phyloP scores from a whole-genome alignment of 2,329 filamentous ascomycete genomes.

The Plenodomus biglobosus region DNA sequence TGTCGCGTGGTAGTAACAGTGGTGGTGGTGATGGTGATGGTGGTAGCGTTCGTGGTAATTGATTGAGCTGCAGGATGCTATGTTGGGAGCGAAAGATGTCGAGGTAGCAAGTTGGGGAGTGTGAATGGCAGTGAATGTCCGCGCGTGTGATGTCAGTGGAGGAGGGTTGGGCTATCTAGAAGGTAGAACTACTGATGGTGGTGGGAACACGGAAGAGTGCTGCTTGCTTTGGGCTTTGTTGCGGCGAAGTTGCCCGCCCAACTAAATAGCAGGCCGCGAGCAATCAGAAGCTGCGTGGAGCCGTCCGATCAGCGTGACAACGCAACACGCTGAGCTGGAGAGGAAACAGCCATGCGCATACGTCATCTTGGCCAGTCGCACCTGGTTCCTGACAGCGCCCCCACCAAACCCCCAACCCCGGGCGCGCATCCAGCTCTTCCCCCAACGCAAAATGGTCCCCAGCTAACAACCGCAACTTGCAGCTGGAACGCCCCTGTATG shows the following conservation, averaged over 20 bases:
- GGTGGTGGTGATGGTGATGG: too few relatives aligned
- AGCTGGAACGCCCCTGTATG: neutral
- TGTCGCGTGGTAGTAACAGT: too few relatives aligned
- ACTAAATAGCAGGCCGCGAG: too few relatives aligned
- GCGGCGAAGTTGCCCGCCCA: too few relatives aligned
- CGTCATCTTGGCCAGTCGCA: conserved; percentile 7
- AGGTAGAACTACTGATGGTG: too few relatives aligned
- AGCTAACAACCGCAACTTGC: neutral
- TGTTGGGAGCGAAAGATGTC: conserved; percentile 1
- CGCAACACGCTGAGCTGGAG: conserved; percentile 4
- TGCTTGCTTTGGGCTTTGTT: too few relatives aligned
- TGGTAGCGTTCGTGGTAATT: too few relatives aligned
- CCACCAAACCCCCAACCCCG: neutral
- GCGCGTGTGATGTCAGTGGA: neutral
- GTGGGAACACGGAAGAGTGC: too few relatives aligned
- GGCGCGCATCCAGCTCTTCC: neutral
- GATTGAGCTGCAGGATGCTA: too few relatives aligned
- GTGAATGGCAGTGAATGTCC: too few relatives aligned
- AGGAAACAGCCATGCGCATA: conserved; percentile 2
- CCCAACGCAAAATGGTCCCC: too few relatives aligned
- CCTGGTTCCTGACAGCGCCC: neutral
- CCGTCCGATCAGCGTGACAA: conserved; percentile 1
- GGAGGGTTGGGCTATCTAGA: neutral
- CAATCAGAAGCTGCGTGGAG: too few relatives aligned
- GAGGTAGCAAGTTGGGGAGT: neutral